Percentiles rank a stretch among this genome's conserved stretches.
Evolutionary conservation across 371 early-diverging fungal genomes (phyloP).

Genomic region (Mucor lusitanicus): DNA sequence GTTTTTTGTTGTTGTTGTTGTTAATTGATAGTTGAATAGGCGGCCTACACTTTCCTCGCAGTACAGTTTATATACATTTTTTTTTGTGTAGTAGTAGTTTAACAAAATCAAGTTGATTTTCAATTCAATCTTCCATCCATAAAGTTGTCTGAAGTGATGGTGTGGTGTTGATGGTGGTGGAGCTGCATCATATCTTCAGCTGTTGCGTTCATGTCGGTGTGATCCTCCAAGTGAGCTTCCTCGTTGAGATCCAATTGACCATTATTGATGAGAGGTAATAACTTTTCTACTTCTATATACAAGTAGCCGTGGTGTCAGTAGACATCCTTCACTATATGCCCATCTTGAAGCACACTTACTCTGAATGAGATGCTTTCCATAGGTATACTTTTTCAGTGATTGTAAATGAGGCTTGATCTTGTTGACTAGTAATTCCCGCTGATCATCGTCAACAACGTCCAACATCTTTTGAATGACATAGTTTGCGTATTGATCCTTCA

Average conservation of each 20-base stretch:
- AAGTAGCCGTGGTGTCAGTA: background rate
- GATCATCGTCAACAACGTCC: conserved; percentile 92
- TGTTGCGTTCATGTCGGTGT: background rate
- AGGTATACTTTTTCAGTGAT: conserved; percentile 92
- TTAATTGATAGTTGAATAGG: background rate
- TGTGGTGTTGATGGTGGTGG: background rate
- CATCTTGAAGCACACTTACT: conserved; percentile 37
- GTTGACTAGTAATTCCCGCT: conserved; percentile 81
- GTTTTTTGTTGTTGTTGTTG: background rate
- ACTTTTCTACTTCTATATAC: conserved; percentile 46
- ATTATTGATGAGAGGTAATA: conserved; percentile 35
- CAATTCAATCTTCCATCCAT: conserved; percentile 4
- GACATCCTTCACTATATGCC: too few species aligned
- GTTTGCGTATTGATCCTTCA: conserved; percentile 99
- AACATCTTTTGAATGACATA: conserved; percentile 99
- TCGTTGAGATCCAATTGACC: conserved; percentile 10
- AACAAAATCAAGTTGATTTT: conserved; percentile 6
- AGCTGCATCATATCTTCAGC: background rate
- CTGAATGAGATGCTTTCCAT: conserved; percentile 93
- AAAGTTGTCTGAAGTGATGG: background rate
- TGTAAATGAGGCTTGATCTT: conserved; percentile 91
- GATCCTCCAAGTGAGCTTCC: conserved; percentile 3
- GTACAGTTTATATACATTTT: conserved; percentile 17
- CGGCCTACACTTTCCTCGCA: conserved; percentile 2
- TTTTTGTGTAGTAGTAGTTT: background rate